phyloP scores from a whole-genome alignment of 805 yeast species.

The Ogataea thermomethanolica region DNA sequence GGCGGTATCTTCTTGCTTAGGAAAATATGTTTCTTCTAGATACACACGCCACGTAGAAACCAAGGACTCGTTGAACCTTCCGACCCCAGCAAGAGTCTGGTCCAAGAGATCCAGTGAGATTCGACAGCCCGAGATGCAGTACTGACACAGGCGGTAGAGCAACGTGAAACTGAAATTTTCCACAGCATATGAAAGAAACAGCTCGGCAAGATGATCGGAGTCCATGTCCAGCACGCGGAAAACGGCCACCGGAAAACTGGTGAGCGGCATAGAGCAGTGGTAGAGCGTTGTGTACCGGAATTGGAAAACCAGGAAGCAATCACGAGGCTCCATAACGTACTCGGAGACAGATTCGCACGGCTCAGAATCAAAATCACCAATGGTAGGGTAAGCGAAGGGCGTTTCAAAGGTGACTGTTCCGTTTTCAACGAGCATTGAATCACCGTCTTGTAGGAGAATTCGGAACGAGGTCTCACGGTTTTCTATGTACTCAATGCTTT shows the following conservation, averaged over 20 bases:
- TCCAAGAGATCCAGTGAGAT: conserved; percentile 13
- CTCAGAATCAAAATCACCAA: conserved; percentile 2
- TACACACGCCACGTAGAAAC: conserved; percentile 7
- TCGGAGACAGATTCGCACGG: conserved; percentile 2
- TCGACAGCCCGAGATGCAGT: conserved; percentile 4
- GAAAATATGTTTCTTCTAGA: conserved; percentile 5
- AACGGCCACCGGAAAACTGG: conserved; percentile 10
- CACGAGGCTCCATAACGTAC: conserved; percentile 6
- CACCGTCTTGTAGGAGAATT: conserved; percentile 22
- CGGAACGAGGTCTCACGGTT: conserved; percentile 14
- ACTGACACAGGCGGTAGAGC: conserved; percentile 12
- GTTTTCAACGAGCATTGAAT: conserved; percentile 17
- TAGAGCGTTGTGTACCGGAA: conserved; percentile 8
- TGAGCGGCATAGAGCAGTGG: conserved; percentile 3
- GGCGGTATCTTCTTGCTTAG: conserved; percentile 6
- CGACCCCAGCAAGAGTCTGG: conserved; percentile 15
- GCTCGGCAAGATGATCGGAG: conserved; percentile 6
- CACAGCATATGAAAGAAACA: conserved; percentile 15
- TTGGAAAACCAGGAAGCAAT: neutral
- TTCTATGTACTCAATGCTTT: conserved; percentile 3
- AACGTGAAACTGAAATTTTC: conserved; percentile 12
- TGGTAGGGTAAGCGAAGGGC: neutral
- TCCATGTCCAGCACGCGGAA: conserved; percentile 7
- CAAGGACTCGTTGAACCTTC: conserved; percentile 10
- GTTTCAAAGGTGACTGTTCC: conserved; percentile 9